Evolutionary conservation across 306 rosid genomes (phyloP), one percentile per base, ranked within the genome.

Genomic region (Lathyrus tuberosus): DNA sequence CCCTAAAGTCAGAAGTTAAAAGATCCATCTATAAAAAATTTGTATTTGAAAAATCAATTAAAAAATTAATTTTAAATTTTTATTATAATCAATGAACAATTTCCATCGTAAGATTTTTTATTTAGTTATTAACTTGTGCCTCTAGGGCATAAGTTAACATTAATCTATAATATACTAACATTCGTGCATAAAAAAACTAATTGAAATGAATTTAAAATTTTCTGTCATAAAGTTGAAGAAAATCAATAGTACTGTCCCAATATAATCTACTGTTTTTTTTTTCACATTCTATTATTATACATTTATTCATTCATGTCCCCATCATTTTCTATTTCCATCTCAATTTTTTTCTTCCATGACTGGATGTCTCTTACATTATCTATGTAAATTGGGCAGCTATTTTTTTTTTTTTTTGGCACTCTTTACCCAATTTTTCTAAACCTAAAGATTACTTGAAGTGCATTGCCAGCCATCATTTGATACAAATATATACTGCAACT

Each of bases 351-450:
- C 12, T 48, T 48, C 12, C 56, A 11, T 49, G 6, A 49, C 4
- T 48, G 5, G 12, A 14, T 30, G 12, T 30, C 42, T 13, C 28
- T 60, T 8, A 35, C 26, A 35, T 2, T n/a, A 8, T 13, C 10
- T 31, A 33, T 10, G 66, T 35, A 61, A 61, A 61, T 37, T 44
- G 37, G 66, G 66, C 18, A 35, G 30, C n/a, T 33, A 33, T 59
- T 11, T 11, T 0, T 20, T 31, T 4, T 30, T 59, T 35, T 31
- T 5, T 33, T 33, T 6, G 9, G 38, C 20, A 59, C 20, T 31
- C 6, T 54, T n/a, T 58, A 33, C 65, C 65, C 65, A 60, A 61
- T n/a, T 37, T 61, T 10, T 61, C 7, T 31, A 24, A n/a, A 33
- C 65, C 24, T 8, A 61, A 60, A 33, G 28, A 15, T 35, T 61